phyloP scores from a whole-genome alignment of 139 green algal genomes.

The Tetradesmus lagerheimii region DNA sequence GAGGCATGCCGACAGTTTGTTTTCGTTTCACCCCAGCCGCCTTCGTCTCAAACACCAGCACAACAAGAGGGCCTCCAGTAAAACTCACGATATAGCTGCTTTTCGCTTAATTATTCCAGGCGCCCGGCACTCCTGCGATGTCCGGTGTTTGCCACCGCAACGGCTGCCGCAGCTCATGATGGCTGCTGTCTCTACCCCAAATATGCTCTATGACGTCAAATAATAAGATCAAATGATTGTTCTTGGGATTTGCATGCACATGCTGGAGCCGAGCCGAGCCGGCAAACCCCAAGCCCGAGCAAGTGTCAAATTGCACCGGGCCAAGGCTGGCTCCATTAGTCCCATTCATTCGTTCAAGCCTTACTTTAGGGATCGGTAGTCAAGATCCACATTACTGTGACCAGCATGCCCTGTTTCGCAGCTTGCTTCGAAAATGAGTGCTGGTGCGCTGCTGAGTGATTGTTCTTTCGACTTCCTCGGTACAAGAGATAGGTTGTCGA shows the following conservation, averaged over 20 bases:
- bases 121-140: background rate
- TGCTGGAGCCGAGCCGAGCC: background rate
- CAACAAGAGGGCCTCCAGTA: too few relatives aligned
- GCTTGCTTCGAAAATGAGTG: background rate
- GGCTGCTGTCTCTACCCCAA: background rate
- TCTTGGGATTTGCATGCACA: too few relatives aligned
- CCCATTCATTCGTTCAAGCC: too few relatives aligned
- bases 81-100: too few relatives aligned
- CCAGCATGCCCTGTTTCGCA: background rate
- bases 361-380: background rate
- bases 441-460: constrained; percentile 2
- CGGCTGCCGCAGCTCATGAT: background rate
- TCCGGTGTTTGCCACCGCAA: background rate
- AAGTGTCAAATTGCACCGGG: background rate
- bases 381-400: background rate
- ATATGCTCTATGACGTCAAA: background rate
- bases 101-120: too few relatives aligned
- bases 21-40: too few relatives aligned
- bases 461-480: background rate
- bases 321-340: background rate
- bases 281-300: background rate
- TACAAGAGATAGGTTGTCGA: background rate
- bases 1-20: too few relatives aligned
- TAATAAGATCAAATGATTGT: background rate
- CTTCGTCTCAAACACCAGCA: too few relatives aligned